Percentiles rank a stretch among this genome's conserved stretches.
phyloP scores from a whole-genome alignment of 2,329 filamentous ascomycete species.

The Dendrostoma leiphaemia region DNA sequence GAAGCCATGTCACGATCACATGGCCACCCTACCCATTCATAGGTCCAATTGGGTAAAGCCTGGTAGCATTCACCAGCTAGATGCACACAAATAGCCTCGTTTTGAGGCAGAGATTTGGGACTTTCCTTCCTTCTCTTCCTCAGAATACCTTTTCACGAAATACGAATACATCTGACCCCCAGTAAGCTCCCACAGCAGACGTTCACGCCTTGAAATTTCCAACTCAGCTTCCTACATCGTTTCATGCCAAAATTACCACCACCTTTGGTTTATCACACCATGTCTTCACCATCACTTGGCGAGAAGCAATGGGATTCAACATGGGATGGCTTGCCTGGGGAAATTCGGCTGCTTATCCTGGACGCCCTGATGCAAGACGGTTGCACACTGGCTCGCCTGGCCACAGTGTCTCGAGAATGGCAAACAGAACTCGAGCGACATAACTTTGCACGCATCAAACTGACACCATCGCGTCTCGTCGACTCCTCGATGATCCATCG shows the following conservation, averaged over 20 bases:
- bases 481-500: constrained; percentile 29
- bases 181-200: too few species aligned
- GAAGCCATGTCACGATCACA: too few species aligned
- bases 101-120: background rate
- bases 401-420: constrained; percentile 32
- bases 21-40: too few species aligned
- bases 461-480: constrained; percentile 27
- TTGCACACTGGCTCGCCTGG: constrained; percentile 23
- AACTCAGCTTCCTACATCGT: constrained; percentile 12
- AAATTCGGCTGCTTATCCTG: constrained; percentile 26
- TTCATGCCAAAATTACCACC: constrained; percentile 10
- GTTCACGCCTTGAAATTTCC: constrained; percentile 2
- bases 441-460: constrained; percentile 29
- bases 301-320: constrained; percentile 14
- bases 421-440: constrained; percentile 27
- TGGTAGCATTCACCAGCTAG: too few species aligned
- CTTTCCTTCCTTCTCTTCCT: too few species aligned
- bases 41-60: too few species aligned
- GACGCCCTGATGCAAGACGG: constrained; percentile 22
- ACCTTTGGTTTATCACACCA: constrained; percentile 8
- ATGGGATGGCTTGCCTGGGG: constrained; percentile 23
- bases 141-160: background rate
- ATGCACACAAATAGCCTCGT: too few species aligned
- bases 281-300: constrained; percentile 18
- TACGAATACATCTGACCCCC: too few species aligned